A percentile compares a stretch with the other conserved stretches of the same genome.
Conservation (phyloP, 139 green algal species). For the Axilococcus clingmanii region DNA sequence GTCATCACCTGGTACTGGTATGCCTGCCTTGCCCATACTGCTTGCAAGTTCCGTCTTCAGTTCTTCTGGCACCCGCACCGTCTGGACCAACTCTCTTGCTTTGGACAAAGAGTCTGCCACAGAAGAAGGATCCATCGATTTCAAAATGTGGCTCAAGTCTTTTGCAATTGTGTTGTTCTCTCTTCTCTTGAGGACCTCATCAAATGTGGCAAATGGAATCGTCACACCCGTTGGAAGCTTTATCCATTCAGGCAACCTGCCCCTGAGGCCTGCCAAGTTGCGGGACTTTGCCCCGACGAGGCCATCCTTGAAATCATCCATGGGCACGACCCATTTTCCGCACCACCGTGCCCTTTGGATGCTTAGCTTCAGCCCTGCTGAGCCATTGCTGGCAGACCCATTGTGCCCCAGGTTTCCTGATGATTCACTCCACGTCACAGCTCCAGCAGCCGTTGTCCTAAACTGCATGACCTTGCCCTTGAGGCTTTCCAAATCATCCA, state of each 20-base stretch:
- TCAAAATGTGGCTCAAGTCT: conserved; percentile 37
- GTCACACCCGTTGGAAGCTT: conserved; percentile 79
- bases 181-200: conserved; percentile 57
- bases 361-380: conserved; percentile 22
- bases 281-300: conserved; percentile 94
- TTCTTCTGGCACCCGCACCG: conserved; percentile 41
- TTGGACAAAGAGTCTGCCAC: conserved; percentile 30
- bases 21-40: conserved; percentile 57
- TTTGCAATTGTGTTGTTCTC: conserved; percentile 53
- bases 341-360: conserved; percentile 53
- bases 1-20: conserved; percentile 48
- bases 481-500: conserved; percentile 39
- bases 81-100: conserved; percentile 33
- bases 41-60: conserved; percentile 48
- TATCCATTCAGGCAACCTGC: conserved; percentile 80
- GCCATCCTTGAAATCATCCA: conserved; percentile 75
- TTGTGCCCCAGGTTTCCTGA: background rate
- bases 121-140: conserved; percentile 22
- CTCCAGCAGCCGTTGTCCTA: conserved; percentile 59
- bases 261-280: conserved; percentile 83
- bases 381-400: background rate
- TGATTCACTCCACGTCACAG: conserved; percentile 56
- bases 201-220: conserved; percentile 90
- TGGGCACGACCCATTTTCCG: conserved; percentile 79
- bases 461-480: conserved; percentile 29